Evolutionary conservation across 2,329 filamentous ascomycete species (phyloP), one percentile per base, ranked within the genome.

Genomic region (Nannizziopsis barbatae): DNA sequence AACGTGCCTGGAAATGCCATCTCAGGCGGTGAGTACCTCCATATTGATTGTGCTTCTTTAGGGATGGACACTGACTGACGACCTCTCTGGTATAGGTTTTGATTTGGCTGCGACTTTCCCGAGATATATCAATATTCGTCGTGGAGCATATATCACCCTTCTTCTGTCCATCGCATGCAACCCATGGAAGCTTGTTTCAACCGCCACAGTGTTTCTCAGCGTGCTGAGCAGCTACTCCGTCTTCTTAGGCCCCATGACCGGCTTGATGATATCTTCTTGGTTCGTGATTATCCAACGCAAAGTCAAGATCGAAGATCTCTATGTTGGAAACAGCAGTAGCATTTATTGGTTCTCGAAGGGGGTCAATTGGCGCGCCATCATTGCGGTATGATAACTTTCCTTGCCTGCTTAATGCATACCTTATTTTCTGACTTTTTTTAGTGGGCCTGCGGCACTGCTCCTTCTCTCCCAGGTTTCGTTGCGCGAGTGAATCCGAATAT

Each of bases 111-210:
- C 70, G 3, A 57, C 79, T 0, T 69, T 72, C 53, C 75, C 75
- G 0, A 65, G 64, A 36, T 78, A 71, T 55, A 68, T 79, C 60
- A 77, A 76, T 56, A 78, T 79, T 53, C 65, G 75, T 3, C 70
- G 76, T 3, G 77, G 76, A 1, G 68, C 69, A 1, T 75, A 74
- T 51, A 61, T 77, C 42, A 50, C 49, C 11, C 35, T 51, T 20
- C 9, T 52, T 20, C 10, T 55, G 7, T 55, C 53, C 5, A 50
- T 55, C 31, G 53, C 49, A n/a, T 44, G 41, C 15, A 45, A 70
- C 52, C 75, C 75, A 0, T 79, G 75, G 75, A 62, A 76, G 47
- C 63, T 77, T 0, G 61, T 77, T 2, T 65, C 67, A 6, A 66
- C 63, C 0, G 71, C 73, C 1, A 59, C 64, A 5, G 68, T 67